Evolutionary conservation across 2,329 filamentous ascomycete species (phyloP).

Genomic region (Alternaria postmessia): DNA sequence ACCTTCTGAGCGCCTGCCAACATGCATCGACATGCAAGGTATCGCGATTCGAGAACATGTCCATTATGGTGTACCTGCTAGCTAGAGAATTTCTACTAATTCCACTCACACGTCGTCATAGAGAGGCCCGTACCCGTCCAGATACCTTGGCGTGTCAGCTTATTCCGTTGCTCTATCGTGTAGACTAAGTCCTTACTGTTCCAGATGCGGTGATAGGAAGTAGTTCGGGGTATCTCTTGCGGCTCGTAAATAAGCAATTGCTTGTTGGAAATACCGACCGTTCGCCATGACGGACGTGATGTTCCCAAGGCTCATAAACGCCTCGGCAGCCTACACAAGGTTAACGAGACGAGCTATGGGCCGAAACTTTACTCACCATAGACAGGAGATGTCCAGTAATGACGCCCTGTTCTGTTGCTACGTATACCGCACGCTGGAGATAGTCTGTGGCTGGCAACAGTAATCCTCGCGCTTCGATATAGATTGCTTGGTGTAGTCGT

Average conservation of each 20-base stretch:
- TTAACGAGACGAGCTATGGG: conserved; percentile 12
- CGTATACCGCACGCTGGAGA: conserved; percentile 56
- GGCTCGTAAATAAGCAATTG: conserved; percentile 56
- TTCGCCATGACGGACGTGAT: conserved; percentile 57
- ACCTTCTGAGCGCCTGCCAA: not conserved
- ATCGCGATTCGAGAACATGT: not conserved
- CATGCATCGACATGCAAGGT: not conserved
- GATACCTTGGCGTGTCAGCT: conserved; percentile 45
- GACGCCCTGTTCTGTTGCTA: conserved; percentile 50
- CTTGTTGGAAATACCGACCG: conserved; percentile 56
- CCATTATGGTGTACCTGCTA: not conserved
- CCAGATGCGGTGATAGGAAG: conserved; percentile 54
- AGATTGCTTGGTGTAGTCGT: conserved; percentile 52
- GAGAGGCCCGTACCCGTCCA: conserved; percentile 55
- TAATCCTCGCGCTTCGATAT: conserved; percentile 62
- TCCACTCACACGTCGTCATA: conserved; percentile 14
- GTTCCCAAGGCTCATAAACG: conserved; percentile 62
- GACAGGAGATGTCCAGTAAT: conserved; percentile 56
- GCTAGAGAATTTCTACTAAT: not conserved
- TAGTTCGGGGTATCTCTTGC: conserved; percentile 56
- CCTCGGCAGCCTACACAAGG: conserved; percentile 54
- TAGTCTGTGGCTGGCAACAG: conserved; percentile 63
- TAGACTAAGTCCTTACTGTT: conserved; percentile 50
- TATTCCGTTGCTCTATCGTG: not conserved
- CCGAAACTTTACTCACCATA: conserved; percentile 43